Percentiles rank a stretch among this genome's conserved stretches.
Conservation (phyloP, 805 yeast species). For the Sungouiozyma ichnusensis region DNA sequence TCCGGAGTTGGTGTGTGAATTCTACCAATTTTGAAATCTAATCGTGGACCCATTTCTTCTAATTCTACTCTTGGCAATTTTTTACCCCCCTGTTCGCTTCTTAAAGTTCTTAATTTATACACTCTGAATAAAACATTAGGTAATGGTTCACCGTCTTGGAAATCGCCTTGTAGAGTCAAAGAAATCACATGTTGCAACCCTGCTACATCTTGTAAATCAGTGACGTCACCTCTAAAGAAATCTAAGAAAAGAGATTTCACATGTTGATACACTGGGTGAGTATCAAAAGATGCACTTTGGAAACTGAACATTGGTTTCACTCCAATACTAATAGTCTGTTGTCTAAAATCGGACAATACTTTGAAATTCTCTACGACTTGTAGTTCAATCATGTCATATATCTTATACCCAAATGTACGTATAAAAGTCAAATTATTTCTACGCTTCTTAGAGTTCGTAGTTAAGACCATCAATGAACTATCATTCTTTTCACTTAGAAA, state of each 20-base stretch:
- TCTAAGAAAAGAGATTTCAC: slow-evolving; percentile 83
- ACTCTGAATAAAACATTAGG: slow-evolving; percentile 87
- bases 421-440: slow-evolving; percentile 83
- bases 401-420: slow-evolving; percentile 80
- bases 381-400: slow-evolving; percentile 91
- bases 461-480: slow-evolving; percentile 68
- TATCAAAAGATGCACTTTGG: slow-evolving; percentile 85
- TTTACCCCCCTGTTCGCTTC: slow-evolving; percentile 54
- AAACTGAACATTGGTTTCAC: slow-evolving; percentile 89
- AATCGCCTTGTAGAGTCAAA: slow-evolving; percentile 64
- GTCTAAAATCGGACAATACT: slow-evolving; percentile 69
- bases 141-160: slow-evolving; percentile 54
- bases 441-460: slow-evolving; percentile 79
- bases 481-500: slow-evolving; percentile 95
- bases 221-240: slow-evolving; percentile 77
- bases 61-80: slow-evolving; percentile 89
- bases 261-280: slow-evolving; percentile 77
- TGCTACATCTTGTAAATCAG: slow-evolving; percentile 81
- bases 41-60: slow-evolving; percentile 90
- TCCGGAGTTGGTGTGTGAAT: slow-evolving; percentile 74
- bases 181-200: slow-evolving; percentile 89
- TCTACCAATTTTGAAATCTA: slow-evolving; percentile 89
- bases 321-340: slow-evolving; percentile 74
- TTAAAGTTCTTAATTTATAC: slow-evolving; percentile 70
- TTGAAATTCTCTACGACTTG: slow-evolving; percentile 59